Evolutionary conservation across 306 rosid genomes (phyloP), one percentile per base, ranked within the genome.

Genomic region (Pterocarpus macrocarpus): DNA sequence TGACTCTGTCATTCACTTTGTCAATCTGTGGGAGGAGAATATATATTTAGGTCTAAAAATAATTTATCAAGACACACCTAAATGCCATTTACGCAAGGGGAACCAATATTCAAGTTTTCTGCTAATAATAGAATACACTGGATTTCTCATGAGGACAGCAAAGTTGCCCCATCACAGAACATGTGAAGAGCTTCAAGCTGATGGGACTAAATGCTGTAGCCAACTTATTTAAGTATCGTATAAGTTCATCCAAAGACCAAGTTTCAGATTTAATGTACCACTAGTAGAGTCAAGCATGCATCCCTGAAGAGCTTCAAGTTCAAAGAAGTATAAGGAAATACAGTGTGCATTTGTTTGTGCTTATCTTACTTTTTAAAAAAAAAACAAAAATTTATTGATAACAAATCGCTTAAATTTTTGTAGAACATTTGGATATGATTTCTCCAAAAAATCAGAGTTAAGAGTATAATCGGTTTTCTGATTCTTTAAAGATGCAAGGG

Each of bases 11-110:
- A 49, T 91, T 88, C 81, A 91, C 92, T 83, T 77, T 78, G 88
- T 94, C 98, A 62, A 92, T 80, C 97, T 94, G 90, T 73, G 32
- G 80, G 16, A 63, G 53, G 44, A 74, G 64, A 41, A 79, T 39
- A 34, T 39, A 50, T 59, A 36, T 64, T 70, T 68, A 83, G 56
- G 62, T 15, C 35, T 69, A 64, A 86, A 64, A 55, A 14, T 30
- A 67, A 17, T 62, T 32, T 59, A 61, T 13, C 83, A 71, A 33
- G 71, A 71, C 44, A 63, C 71, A 69, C 38, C n/a, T 52, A 41
- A 50, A 66, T 30, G 78, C 68, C 58, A 28, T 56, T 63, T n/a
- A 67, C 49, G 45, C 50, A 45, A 69, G 49, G 39, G 53, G 13
- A 41, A 16, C 7, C 35, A 28, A 64, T 64, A 36, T 72, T 52